Evolutionary conservation across 2,329 filamentous ascomycete species (phyloP).

Genomic region (Penicillium sp.): DNA sequence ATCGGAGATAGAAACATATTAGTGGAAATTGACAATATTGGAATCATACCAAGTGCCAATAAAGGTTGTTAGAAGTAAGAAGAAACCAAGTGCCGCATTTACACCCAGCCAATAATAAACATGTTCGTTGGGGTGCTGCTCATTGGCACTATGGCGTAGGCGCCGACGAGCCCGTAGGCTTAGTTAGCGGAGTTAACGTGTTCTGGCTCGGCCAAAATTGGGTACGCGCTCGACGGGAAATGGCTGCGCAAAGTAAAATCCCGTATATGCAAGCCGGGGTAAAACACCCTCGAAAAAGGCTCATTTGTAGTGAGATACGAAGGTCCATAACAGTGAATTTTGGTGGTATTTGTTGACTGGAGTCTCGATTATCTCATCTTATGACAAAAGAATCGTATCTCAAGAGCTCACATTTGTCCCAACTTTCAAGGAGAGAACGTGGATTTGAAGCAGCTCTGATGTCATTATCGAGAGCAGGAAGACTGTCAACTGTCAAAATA

Average conservation of each 20-base stretch:
- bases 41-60: constrained; percentile 12
- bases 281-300: constrained; percentile 25
- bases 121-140: constrained; percentile 18
- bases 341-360: constrained; percentile 14
- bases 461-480: constrained; percentile 40
- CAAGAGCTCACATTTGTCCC: constrained; percentile 26
- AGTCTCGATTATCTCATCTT: neutral
- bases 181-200: constrained; percentile 22
- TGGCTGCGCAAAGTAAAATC: constrained; percentile 48
- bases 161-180: constrained; percentile 38
- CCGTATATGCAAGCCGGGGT: constrained; percentile 40
- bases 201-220: constrained; percentile 17
- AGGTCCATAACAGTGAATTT: constrained; percentile 20
- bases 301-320: constrained; percentile 19
- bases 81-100: constrained; percentile 22
- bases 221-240: constrained; percentile 39
- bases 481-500: constrained; percentile 39
- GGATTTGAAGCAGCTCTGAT: constrained; percentile 29
- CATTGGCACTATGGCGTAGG: constrained; percentile 27
- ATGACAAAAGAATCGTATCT: neutral
- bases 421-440: constrained; percentile 27
- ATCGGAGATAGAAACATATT: too few relatives aligned
- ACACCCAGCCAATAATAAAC: constrained; percentile 24
- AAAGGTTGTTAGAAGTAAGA: constrained; percentile 14
- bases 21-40: too few relatives aligned